These are phyloP conservation scores for Euryodendron excelsum DNA, from an alignment of 148 eudicot species.

Conservation along the genomic window DNA sequence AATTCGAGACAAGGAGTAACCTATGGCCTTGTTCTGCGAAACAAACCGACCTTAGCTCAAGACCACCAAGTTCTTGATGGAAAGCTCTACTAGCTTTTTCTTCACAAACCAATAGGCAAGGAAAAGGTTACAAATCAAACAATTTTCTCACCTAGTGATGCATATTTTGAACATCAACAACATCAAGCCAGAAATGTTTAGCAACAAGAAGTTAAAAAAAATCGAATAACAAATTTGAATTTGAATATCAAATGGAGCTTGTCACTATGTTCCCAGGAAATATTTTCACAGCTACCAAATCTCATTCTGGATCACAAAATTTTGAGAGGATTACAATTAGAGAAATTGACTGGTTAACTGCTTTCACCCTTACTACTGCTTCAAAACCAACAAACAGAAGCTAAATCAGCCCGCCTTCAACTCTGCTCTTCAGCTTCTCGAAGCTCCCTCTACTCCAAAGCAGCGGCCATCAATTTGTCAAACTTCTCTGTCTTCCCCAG, in stretches of 20 bases:
- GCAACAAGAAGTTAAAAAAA: neutral
- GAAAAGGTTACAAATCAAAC: no score
- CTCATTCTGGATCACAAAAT: neutral
- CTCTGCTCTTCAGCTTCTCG: conserved; percentile 42
- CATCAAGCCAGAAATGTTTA: no score
- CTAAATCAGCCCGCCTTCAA: conserved; percentile 1
- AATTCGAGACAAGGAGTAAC: no score
- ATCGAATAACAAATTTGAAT: neutral
- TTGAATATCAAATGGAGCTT: neutral
- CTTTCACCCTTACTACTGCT: neutral
- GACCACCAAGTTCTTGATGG: no score
- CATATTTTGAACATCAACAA: neutral
- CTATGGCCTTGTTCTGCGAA: no score
- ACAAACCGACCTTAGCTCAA: no score
- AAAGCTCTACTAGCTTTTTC: no score
- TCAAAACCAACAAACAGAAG: neutral
- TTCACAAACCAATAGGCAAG: no score
- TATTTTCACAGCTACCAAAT: neutral
- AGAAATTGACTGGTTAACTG: neutral
- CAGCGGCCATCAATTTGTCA: conserved; percentile 82
- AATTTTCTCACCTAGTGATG: no score
- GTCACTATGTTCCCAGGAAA: neutral
- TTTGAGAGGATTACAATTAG: neutral
- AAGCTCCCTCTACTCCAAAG: conserved; percentile 31
- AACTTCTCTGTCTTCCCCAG: conserved; percentile 73